Evolutionary conservation across 2,329 filamentous ascomycete species (phyloP).

Genomic region (Aspergillus sp.): DNA sequence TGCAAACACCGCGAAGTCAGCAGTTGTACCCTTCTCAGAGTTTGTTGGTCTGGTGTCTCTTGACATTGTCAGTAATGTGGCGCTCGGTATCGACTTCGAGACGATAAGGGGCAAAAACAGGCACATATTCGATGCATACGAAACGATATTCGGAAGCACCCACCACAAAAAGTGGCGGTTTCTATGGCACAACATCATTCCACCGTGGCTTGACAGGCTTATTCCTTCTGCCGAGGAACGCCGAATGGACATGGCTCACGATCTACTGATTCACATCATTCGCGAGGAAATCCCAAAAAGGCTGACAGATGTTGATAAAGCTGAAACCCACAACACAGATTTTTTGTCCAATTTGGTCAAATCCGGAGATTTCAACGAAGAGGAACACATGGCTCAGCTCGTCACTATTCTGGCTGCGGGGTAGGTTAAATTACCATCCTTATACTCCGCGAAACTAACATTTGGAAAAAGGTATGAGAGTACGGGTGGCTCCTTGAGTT

Average conservation of each 20-base stretch:
- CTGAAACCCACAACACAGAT: neutral
- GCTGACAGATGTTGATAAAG: neutral
- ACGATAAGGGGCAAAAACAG: neutral
- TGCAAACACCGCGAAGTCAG: neutral
- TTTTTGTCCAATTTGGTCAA: neutral
- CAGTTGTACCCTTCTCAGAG: neutral
- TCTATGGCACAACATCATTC: neutral
- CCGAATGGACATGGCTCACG: neutral
- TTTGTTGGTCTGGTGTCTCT: neutral
- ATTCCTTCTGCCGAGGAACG: neutral
- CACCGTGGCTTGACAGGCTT: neutral
- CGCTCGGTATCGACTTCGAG: constrained; percentile 2
- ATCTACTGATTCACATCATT: neutral
- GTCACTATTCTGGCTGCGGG: neutral
- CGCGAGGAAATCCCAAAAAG: neutral
- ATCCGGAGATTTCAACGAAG: neutral
- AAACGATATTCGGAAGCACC: neutral
- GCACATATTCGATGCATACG: neutral
- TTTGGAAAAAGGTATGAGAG: constrained; percentile 1
- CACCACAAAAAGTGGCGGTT: neutral
- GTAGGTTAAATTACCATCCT: neutral
- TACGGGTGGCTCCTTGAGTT: neutral
- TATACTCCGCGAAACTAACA: neutral
- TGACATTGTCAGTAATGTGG: neutral
- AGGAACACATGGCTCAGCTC: neutral